These are phyloP conservation scores for Neonectria hederae DNA, from an alignment of 2,329 filamentous ascomycete genomes.

Conservation along the genomic window DNA sequence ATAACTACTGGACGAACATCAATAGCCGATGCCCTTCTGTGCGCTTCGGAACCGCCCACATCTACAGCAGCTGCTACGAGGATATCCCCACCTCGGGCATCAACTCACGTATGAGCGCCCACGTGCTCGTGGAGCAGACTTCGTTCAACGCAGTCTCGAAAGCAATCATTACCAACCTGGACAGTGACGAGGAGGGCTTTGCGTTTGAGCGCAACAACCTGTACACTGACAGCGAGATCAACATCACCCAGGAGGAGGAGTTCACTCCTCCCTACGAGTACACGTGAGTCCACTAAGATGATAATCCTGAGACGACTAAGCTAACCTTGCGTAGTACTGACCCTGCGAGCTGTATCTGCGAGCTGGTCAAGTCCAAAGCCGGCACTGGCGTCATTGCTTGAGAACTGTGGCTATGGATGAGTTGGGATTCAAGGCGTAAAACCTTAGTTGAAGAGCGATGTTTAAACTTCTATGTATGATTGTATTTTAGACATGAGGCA, in stretches of 20 bases:
- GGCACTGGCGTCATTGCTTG: slow-evolving; percentile 36
- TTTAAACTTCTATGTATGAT: slow-evolving; percentile 5
- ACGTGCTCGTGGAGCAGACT: slow-evolving; percentile 63
- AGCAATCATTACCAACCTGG: slow-evolving; percentile 52
- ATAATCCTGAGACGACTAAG: too few species aligned
- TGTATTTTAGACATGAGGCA: slow-evolving; percentile 10
- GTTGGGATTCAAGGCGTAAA: background rate
- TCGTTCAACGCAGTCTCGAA: slow-evolving; percentile 57
- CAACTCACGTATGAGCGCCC: slow-evolving; percentile 62
- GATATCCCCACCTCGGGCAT: slow-evolving; percentile 57
- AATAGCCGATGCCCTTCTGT: slow-evolving; percentile 59
- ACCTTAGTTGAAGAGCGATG: background rate
- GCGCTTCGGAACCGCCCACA: slow-evolving; percentile 68
- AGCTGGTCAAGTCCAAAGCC: slow-evolving; percentile 38
- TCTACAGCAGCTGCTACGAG: slow-evolving; percentile 64
- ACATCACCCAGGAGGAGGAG: slow-evolving; percentile 47
- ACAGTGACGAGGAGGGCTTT: slow-evolving; percentile 57
- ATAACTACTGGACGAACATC: slow-evolving; percentile 66
- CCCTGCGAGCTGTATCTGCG: slow-evolving; percentile 35
- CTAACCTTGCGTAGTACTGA: slow-evolving; percentile 22
- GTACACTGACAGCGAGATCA: slow-evolving; percentile 49
- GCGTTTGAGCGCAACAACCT: slow-evolving; percentile 56
- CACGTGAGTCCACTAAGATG: slow-evolving; percentile 39
- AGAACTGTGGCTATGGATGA: background rate
- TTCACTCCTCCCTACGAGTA: slow-evolving; percentile 50